Evolutionary conservation across 2,329 filamentous ascomycete species (phyloP), one percentile per base, ranked within the genome.

Genomic region (Magnaporthiopsis rhizophila): DNA sequence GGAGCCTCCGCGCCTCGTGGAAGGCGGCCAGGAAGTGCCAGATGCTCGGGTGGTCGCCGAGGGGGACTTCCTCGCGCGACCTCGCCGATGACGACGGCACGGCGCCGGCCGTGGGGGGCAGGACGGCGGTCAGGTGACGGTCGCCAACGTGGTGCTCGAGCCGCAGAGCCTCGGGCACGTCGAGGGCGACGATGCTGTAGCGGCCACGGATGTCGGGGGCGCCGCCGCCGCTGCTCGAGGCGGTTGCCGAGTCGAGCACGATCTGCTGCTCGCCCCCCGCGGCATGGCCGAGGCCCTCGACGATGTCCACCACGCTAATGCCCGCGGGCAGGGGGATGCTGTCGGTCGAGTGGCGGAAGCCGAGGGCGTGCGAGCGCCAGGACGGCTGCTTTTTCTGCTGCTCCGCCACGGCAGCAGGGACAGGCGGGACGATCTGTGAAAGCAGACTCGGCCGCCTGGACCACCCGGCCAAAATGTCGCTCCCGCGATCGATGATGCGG

Each of bases 111-210:
- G 30, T 45, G 13, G 5, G 21, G 9, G 72, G 68, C 26, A 70
- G 50, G n/a, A 69, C 66, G 66, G 74, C 65, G 34, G 71, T 79
- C 13, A 75, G 74, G 62, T 74, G 75, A 24, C 74, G 66, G n/a
- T 82, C 78, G 1, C 81, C 82, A 2, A 80, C 79, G 32, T 78
- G 80, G 67, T 89, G 84, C 68, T 87, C 82, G n/a, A 89, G 70
- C 8, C 80, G 82, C 66, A 83, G 68, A 0, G 86, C 82, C 45
- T 83, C 75, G 21, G 81, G 79, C 1, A 89, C 81, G 12, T 87
- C 81, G 0, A 92, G 76, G 0, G 87, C 90, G 63, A 96, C 82
- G 68, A 96, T 91, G 71, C 89, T 93, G 72, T 86, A 90, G 60
- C 86, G 79, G 2, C 89, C 89, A 61, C 79, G 76, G 1, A 83